These are phyloP conservation scores for Physaria fendleri DNA, from an alignment of 345 rosid species.

Conservation along the genomic window DNA sequence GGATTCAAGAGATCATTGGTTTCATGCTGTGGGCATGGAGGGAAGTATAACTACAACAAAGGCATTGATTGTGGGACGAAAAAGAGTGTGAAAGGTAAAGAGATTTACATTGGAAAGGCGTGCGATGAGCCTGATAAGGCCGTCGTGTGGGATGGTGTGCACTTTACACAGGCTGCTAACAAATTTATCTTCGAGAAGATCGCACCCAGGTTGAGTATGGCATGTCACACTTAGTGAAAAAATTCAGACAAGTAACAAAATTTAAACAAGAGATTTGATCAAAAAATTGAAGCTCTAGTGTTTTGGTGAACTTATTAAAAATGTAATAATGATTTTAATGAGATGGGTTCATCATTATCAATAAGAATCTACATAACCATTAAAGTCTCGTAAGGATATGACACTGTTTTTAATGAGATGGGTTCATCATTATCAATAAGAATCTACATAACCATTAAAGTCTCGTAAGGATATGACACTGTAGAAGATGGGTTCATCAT, in stretches of 20 bases:
- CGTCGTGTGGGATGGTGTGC: conserved; percentile 34
- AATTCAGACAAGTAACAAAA: not conserved
- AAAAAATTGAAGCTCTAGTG: not conserved
- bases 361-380: not conserved
- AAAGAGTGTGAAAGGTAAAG: conserved; percentile 36
- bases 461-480: not conserved
- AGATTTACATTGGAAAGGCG: conserved; percentile 44
- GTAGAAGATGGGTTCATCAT: conserved; percentile 3
- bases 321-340: conserved; percentile 3
- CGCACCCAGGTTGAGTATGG: conserved; percentile 4
- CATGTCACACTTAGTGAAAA: conserved; percentile 19
- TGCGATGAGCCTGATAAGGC: conserved; percentile 31
- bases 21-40: conserved; percentile 80
- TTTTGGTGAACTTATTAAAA: not conserved
- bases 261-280: not conserved
- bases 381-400: not conserved
- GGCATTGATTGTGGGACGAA: conserved; percentile 48
- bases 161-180: conserved; percentile 34
- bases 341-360: conserved; percentile 9
- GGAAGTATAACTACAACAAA: conserved; percentile 57
- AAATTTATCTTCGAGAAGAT: conserved; percentile 28
- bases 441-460: not conserved
- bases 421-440: conserved; percentile 9
- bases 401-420: not conserved
- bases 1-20: conserved; percentile 58